Conservation (phyloP, 2,329 filamentous ascomycete species). For the Hypoxylon sp. region DNA sequence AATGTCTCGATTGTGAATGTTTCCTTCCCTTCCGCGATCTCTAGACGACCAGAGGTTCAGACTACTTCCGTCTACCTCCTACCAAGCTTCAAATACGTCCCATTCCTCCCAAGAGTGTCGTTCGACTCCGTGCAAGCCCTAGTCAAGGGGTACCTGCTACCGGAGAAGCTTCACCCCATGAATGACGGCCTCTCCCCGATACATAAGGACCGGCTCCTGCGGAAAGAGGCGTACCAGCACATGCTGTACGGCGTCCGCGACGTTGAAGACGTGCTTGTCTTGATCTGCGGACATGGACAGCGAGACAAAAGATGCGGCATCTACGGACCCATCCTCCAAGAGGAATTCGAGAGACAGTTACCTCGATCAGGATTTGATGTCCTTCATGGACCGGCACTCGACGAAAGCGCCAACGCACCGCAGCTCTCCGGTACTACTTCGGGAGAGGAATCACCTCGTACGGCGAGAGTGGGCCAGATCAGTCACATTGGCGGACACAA, state of each 20-base stretch:
- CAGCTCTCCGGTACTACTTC: conserved; percentile 45
- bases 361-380: conserved; percentile 65
- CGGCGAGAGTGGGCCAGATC: conserved; percentile 77
- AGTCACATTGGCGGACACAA: conserved; percentile 89
- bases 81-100: conserved; percentile 86
- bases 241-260: conserved; percentile 71
- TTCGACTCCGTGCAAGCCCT: conserved; percentile 69
- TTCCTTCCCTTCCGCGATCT: conserved; percentile 76
- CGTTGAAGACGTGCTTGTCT: conserved; percentile 78
- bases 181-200: conserved; percentile 73
- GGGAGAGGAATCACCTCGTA: conserved; percentile 47
- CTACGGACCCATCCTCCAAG: conserved; percentile 79
- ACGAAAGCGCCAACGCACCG: conserved; percentile 54
- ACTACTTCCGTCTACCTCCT: conserved; percentile 80
- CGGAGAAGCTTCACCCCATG: conserved; percentile 71
- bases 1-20: conserved; percentile 83
- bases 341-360: conserved; percentile 77
- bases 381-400: conserved; percentile 61
- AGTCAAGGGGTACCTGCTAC: conserved; percentile 76
- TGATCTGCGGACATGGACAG: conserved; percentile 90
- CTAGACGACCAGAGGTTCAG: conserved; percentile 62
- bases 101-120: conserved; percentile 75
- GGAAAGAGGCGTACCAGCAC: conserved; percentile 67
- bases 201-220: conserved; percentile 66
- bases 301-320: conserved; percentile 87